Percentiles rank a stretch among this genome's conserved stretches.
These are phyloP conservation scores for Auricularia sp. DNA, from an alignment of 768 basidiomycete genomes.

Conservation along the genomic window DNA sequence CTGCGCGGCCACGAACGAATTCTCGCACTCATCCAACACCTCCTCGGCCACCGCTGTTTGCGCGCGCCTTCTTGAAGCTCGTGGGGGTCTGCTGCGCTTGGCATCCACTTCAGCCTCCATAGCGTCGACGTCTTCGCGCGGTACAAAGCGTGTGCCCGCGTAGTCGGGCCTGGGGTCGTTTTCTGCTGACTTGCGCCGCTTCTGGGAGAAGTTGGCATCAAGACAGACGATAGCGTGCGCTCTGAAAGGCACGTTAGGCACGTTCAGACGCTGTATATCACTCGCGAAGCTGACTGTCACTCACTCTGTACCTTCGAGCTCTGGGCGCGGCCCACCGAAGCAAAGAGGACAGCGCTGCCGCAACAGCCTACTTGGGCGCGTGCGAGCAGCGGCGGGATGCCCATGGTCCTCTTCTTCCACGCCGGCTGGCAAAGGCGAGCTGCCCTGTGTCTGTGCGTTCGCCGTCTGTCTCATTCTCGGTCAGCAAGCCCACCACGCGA, in stretches of 20 bases:
- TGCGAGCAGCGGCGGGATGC: too few species aligned
- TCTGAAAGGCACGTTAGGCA: neutral
- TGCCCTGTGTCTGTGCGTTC: too few species aligned
- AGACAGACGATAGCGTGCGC: constrained; percentile 21
- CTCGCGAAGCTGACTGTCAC: neutral
- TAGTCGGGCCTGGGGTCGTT: constrained; percentile 12
- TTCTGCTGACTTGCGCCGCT: constrained; percentile 10
- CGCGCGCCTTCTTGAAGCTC: too few species aligned
- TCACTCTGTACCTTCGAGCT: neutral
- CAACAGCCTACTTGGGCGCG: too few species aligned
- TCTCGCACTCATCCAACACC: constrained; percentile 4
- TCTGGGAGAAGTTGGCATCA: constrained; percentile 28
- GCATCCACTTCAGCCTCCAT: constrained; percentile 15
- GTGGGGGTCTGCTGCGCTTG: constrained; percentile 2
- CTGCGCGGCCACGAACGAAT: constrained; percentile 6
- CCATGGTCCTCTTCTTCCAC: too few species aligned
- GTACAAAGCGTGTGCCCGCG: constrained; percentile 15
- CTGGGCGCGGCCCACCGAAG: neutral
- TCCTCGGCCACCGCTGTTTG: constrained; percentile 14
- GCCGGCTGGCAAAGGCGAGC: too few species aligned
- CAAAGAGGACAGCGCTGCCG: neutral
- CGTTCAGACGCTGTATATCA: too few species aligned
- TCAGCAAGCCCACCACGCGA: too few species aligned
- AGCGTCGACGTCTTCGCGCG: constrained; percentile 10
- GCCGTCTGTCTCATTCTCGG: too few species aligned